Evolutionary conservation across 148 eudicot genomes (phyloP).

Genomic region (Persicaria maculosa): DNA sequence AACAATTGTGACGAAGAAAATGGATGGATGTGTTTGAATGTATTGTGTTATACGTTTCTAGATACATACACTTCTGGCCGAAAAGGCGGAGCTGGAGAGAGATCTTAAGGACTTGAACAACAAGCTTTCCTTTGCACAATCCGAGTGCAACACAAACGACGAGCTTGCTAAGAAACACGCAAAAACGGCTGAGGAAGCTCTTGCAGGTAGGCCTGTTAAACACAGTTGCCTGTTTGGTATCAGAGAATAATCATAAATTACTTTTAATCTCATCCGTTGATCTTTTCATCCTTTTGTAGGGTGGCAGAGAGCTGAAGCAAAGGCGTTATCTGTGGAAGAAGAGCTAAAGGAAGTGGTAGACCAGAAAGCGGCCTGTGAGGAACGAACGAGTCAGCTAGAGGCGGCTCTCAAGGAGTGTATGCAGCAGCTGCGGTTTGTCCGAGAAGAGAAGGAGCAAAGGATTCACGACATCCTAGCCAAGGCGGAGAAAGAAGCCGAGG

Average conservation of each 20-base stretch:
- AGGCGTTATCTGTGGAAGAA: conserved; percentile 46
- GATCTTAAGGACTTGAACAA: conserved; percentile 42
- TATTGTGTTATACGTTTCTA: conserved; percentile 8
- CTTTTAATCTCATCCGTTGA: background rate
- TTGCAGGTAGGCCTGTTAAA: conserved; percentile 43
- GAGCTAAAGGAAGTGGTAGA: conserved; percentile 52
- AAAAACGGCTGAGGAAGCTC: conserved; percentile 84
- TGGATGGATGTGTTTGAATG: background rate
- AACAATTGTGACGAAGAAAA: background rate
- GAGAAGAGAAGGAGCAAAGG: conserved; percentile 82
- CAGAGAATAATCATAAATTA: no score
- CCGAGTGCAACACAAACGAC: conserved; percentile 64
- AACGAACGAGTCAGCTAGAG: conserved; percentile 50
- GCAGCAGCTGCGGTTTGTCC: conserved; percentile 72
- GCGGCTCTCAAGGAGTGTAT: conserved; percentile 79
- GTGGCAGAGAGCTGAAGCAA: conserved; percentile 80
- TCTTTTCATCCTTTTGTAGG: conserved; percentile 26
- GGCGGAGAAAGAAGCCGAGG: conserved; percentile 55
- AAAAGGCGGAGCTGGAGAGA: conserved; percentile 57
- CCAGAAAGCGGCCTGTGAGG: conserved; percentile 51
- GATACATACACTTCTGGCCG: conserved; percentile 46
- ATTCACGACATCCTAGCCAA: conserved; percentile 64
- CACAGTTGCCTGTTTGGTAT: no score
- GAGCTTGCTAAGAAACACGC: conserved; percentile 61
- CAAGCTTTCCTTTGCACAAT: conserved; percentile 50